phyloP scores from a whole-genome alignment of 2,329 filamentous ascomycete genomes.

The Cladosporium phlei region DNA sequence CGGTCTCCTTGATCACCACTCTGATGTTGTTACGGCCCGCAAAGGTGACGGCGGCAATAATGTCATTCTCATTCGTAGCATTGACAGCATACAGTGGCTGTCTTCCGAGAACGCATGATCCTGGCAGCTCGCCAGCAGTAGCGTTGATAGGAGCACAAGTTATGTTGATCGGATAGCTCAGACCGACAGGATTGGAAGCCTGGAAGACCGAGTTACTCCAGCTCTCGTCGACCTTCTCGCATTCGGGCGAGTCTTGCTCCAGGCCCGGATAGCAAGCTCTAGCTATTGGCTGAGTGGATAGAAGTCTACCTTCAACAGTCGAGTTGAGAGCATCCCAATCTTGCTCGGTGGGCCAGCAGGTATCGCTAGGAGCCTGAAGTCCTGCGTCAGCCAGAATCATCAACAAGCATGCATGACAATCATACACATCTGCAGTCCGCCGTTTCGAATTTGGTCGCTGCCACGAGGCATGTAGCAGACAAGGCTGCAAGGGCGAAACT shows the following conservation, averaged over 20 bases:
- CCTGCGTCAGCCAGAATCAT: background rate
- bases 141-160: conserved; percentile 27
- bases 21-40: conserved; percentile 37
- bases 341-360: conserved; percentile 33
- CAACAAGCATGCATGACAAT: background rate
- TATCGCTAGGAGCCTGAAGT: conserved; percentile 17
- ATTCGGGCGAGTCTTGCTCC: conserved; percentile 22
- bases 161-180: conserved; percentile 26
- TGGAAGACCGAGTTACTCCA: conserved; percentile 29
- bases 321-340: conserved; percentile 33
- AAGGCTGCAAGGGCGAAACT: background rate
- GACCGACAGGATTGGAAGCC: conserved; percentile 25
- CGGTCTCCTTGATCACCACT: conserved; percentile 51
- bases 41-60: conserved; percentile 37
- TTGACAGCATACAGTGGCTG: conserved; percentile 32
- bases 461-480: background rate
- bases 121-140: conserved; percentile 19
- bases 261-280: conserved; percentile 34
- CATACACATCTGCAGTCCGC: conserved; percentile 6
- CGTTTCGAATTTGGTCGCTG: background rate
- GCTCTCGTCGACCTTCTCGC: conserved; percentile 22
- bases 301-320: conserved; percentile 31
- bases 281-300: conserved; percentile 31
- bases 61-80: conserved; percentile 31
- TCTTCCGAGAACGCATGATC: conserved; percentile 26